phyloP scores from a whole-genome alignment of 208 protist genomes.

The Trypanosoma melophagium region DNA sequence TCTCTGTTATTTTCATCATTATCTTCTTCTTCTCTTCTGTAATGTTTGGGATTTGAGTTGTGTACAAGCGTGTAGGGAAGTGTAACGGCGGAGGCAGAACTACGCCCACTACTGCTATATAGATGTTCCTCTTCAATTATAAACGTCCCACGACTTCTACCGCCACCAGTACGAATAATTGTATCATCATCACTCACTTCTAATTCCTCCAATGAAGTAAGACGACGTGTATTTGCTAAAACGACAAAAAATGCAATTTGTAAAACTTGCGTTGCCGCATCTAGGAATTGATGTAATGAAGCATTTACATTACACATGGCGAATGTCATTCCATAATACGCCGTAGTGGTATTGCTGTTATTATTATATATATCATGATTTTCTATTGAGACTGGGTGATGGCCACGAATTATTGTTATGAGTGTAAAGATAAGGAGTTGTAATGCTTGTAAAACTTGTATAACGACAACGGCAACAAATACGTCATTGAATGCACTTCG shows the following conservation, averaged over 20 bases:
- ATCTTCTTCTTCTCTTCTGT: not conserved
- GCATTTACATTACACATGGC: conserved; percentile 24
- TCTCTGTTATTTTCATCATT: not conserved
- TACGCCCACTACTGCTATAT: conserved; percentile 13
- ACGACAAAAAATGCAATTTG: conserved; percentile 21
- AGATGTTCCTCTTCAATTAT: not conserved
- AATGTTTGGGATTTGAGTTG: not conserved
- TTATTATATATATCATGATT: not conserved
- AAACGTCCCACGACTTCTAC: not conserved
- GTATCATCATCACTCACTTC: conserved; percentile 7
- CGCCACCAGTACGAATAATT: not conserved
- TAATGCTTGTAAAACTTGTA: conserved; percentile 22
- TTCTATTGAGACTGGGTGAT: not conserved
- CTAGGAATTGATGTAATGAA: conserved; percentile 22
- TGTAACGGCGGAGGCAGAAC: not conserved
- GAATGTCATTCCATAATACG: conserved; percentile 18
- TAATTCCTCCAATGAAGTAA: conserved; percentile 11
- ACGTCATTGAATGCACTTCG: conserved; percentile 28
- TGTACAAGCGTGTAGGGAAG: not conserved
- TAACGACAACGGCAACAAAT: conserved; percentile 17
- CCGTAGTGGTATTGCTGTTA: not conserved
- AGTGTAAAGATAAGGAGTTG: conserved; percentile 16
- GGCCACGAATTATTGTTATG: conserved; percentile 10
- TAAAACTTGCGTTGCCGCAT: conserved; percentile 6
- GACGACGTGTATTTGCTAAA: conserved; percentile 17